Evolutionary conservation across 139 green algal genomes (phyloP).

Genomic region (Chlorella vulgaris): DNA sequence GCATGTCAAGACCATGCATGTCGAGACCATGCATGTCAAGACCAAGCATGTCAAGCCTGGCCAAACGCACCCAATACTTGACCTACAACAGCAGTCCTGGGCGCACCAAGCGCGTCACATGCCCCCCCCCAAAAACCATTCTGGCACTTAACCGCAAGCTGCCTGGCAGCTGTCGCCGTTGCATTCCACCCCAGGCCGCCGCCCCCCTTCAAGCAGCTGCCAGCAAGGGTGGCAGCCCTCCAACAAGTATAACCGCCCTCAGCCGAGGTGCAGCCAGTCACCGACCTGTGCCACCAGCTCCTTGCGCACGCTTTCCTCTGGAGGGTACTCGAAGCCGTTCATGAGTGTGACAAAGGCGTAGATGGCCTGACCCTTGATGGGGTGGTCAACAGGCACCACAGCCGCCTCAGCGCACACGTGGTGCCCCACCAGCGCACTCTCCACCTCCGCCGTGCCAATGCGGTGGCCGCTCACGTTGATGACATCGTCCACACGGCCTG

Average conservation of each 20-base stretch:
- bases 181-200: too few relatives aligned
- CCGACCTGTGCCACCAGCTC: slow-evolving; percentile 70
- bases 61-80: too few relatives aligned
- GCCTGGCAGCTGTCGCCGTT: too few relatives aligned
- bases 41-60: too few relatives aligned
- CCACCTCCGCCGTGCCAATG: slow-evolving; percentile 96
- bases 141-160: too few relatives aligned
- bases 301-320: slow-evolving; percentile 62
- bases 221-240: too few relatives aligned
- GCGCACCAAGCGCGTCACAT: too few relatives aligned
- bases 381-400: slow-evolving; percentile 90
- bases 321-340: slow-evolving; percentile 52
- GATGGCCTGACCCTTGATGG: slow-evolving; percentile 89
- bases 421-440: slow-evolving; percentile 85
- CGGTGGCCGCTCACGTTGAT: slow-evolving; percentile 90
- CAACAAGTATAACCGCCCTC: neutral
- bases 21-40: too few relatives aligned
- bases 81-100: too few relatives aligned
- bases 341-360: slow-evolving; percentile 96
- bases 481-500: slow-evolving; percentile 97
- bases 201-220: too few relatives aligned
- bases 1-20: too few relatives aligned
- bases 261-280: neutral
- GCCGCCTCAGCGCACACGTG: slow-evolving; percentile 87
- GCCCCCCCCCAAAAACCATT: too few relatives aligned